Percentiles rank a stretch among this genome's conserved stretches.
These are phyloP conservation scores for Phytophthora citrophthora DNA, from an alignment of 352 stramenopile species.

Conservation along the genomic window DNA sequence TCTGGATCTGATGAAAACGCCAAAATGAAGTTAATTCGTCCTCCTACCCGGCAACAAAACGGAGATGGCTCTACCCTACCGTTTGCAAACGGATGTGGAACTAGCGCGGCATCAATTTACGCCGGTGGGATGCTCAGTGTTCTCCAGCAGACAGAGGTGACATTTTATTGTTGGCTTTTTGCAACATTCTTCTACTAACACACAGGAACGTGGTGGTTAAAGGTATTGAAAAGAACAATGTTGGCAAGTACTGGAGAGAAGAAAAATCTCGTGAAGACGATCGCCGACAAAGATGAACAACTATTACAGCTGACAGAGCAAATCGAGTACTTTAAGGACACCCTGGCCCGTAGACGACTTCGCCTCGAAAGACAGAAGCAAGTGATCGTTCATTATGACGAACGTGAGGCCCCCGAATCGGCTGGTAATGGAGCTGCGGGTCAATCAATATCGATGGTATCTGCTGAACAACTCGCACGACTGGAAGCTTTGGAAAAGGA, in stretches of 20 bases:
- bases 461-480: constrained; percentile 12
- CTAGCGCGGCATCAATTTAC: constrained; percentile 52
- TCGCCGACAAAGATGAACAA: constrained; percentile 41
- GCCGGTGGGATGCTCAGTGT: constrained; percentile 48
- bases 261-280: constrained; percentile 29
- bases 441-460: background rate
- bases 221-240: constrained; percentile 49
- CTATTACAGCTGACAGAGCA: constrained; percentile 50
- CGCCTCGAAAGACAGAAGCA: constrained; percentile 11
- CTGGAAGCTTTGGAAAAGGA: constrained; percentile 26
- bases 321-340: constrained; percentile 70
- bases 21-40: constrained; percentile 26
- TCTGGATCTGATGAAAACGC: constrained; percentile 3
- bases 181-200: background rate
- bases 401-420: background rate
- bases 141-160: constrained; percentile 58
- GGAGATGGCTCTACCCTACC: constrained; percentile 8
- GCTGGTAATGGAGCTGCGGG: constrained; percentile 1
- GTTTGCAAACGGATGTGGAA: constrained; percentile 49
- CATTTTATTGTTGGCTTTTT: background rate
- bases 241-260: constrained; percentile 53
- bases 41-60: constrained; percentile 4
- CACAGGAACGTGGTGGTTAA: no score
- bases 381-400: background rate
- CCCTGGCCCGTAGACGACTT: constrained; percentile 42